Conservation (phyloP, 2,329 filamentous ascomycete genomes). For the Sporothrix brunneoviolacea region DNA sequence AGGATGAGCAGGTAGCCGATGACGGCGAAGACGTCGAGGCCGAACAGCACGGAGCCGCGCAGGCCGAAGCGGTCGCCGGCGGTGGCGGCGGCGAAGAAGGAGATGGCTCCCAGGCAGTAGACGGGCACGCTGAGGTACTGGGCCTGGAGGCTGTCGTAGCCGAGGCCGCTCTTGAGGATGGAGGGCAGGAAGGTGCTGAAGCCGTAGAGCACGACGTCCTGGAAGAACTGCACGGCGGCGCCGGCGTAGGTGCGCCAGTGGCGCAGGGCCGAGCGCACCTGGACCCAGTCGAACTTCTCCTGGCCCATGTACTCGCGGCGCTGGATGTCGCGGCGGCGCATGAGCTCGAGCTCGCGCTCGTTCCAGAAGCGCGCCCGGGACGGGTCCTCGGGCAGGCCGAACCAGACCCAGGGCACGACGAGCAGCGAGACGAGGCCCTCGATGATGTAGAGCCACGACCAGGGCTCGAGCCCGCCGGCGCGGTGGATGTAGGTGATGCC, state of each 20-base stretch:
- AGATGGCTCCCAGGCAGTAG: constrained; percentile 56
- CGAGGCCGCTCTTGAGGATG: constrained; percentile 55
- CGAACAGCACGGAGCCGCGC: constrained; percentile 39
- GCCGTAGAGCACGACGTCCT: constrained; percentile 28
- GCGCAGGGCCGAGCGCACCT: neutral
- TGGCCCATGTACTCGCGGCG: neutral
- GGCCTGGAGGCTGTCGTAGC: constrained; percentile 46
- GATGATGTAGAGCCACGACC: constrained; percentile 14
- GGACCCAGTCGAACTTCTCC: constrained; percentile 10
- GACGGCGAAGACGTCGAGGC: constrained; percentile 42
- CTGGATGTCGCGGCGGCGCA: neutral
- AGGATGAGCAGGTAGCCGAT: constrained; percentile 48
- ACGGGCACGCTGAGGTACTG: constrained; percentile 64
- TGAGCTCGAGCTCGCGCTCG: neutral
- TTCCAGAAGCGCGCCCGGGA: neutral
- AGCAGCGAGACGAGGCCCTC: constrained; percentile 13
- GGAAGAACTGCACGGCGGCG: constrained; percentile 46
- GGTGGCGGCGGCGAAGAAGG: constrained; percentile 51
- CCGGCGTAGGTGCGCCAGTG: constrained; percentile 30
- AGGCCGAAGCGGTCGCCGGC: constrained; percentile 51
- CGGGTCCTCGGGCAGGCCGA: constrained; percentile 52
- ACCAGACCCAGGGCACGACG: constrained; percentile 21
- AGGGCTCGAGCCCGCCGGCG: constrained; percentile 17
- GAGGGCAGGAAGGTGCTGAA: constrained; percentile 63
- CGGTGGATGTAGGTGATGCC: constrained; percentile 43